Evolutionary conservation across 371 early-diverging fungal species (phyloP).

Genomic region (Polyrhizophydium stewartii): DNA sequence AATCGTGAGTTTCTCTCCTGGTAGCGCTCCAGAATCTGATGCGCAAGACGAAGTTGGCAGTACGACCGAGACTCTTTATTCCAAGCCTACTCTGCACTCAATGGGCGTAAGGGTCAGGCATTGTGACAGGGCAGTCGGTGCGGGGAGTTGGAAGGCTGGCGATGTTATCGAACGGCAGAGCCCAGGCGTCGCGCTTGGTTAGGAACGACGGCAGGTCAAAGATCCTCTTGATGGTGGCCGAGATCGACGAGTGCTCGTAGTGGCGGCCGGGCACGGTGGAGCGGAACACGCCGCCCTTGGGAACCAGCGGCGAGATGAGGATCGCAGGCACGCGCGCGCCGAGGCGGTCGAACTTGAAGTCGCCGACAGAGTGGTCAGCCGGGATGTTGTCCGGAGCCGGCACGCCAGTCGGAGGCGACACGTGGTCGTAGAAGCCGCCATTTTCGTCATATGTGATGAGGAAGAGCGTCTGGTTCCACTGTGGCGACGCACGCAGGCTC

Average conservation of each 20-base stretch:
- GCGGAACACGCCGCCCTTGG: slow-evolving; percentile 35
- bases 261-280: slow-evolving; percentile 20
- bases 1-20: no score
- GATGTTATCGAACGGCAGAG: background rate
- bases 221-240: slow-evolving; percentile 36
- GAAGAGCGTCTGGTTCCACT: slow-evolving; percentile 25
- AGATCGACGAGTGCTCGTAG: slow-evolving; percentile 44
- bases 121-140: slow-evolving; percentile 1
- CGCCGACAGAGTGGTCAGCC: background rate
- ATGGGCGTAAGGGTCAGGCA: background rate
- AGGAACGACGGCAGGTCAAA: slow-evolving; percentile 16
- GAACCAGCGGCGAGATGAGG: slow-evolving; percentile 42
- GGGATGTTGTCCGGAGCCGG: slow-evolving; percentile 12
- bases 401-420: slow-evolving; percentile 17
- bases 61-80: no score
- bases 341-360: slow-evolving; percentile 31
- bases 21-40: no score
- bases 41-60: no score
- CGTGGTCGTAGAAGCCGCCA: slow-evolving; percentile 35
- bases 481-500: slow-evolving; percentile 20
- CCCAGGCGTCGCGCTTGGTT: slow-evolving; percentile 2
- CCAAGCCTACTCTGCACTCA: no score
- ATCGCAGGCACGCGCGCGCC: slow-evolving; percentile 51
- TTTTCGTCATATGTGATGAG: slow-evolving; percentile 31
- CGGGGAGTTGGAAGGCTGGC: background rate